phyloP scores from a whole-genome alignment of 345 rosid species.

The Brassica nigra region DNA sequence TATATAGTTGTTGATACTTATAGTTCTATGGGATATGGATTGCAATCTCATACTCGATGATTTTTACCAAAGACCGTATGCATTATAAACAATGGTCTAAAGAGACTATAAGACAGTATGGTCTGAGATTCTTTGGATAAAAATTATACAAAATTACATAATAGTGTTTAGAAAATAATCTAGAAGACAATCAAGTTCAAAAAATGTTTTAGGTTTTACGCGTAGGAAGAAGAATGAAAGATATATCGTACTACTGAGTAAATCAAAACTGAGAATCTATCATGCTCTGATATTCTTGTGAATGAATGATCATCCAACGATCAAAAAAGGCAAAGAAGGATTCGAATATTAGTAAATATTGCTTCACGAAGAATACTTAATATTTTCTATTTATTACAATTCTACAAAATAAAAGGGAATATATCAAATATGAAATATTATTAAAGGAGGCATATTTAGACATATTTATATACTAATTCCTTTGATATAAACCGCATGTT shows the following conservation, averaged over 20 bases:
- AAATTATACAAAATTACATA: neutral
- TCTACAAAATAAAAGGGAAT: conserved; percentile 15
- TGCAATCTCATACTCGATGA: neutral
- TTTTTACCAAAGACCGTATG: conserved; percentile 1
- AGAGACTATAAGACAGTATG: neutral
- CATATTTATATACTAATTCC: conserved; percentile 31
- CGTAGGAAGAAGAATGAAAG: neutral
- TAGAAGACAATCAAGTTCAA: neutral
- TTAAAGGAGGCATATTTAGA: conserved; percentile 24
- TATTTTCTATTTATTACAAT: conserved; percentile 19
- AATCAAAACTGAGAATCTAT: conserved; percentile 9
- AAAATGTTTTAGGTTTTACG: neutral
- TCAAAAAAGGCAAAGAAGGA: conserved; percentile 1
- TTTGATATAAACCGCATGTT: conserved; percentile 41
- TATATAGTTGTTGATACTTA: neutral
- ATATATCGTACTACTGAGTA: conserved; percentile 3
- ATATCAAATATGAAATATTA: conserved; percentile 15
- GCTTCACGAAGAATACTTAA: conserved; percentile 26
- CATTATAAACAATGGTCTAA: neutral
- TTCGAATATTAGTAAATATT: conserved; percentile 31
- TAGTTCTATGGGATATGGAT: neutral
- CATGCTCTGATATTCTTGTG: conserved; percentile 24
- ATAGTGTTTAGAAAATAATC: neutral
- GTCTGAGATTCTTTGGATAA: neutral
- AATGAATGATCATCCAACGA: conserved; percentile 35